A percentile compares a stretch with the other conserved stretches of the same genome.
phyloP scores from a whole-genome alignment of 2,329 filamentous ascomycete genomes.

The Rhinocladiella similis region DNA sequence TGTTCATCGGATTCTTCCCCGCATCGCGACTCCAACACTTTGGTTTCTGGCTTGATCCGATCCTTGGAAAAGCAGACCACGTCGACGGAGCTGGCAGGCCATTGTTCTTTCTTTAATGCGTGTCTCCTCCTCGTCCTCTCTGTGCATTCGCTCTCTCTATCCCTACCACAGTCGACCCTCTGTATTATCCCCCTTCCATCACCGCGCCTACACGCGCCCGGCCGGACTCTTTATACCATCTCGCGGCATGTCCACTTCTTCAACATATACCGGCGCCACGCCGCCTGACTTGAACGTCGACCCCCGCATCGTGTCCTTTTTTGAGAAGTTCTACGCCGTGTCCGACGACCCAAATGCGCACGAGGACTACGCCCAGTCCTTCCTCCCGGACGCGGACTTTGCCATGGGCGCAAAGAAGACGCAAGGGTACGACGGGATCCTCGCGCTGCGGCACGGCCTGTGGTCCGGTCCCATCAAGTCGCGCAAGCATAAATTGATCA shows the following conservation, averaged over 20 bases:
- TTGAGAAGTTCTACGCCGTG: conserved; percentile 31
- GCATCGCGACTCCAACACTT: background rate
- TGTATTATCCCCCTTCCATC: too few relatives aligned
- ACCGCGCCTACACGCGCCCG: too few relatives aligned
- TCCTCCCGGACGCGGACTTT: conserved; percentile 51
- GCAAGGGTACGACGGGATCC: conserved; percentile 50
- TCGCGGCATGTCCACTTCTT: too few relatives aligned
- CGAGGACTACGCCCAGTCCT: conserved; percentile 49
- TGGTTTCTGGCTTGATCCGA: background rate
- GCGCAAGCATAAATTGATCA: conserved; percentile 29
- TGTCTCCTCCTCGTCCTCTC: too few relatives aligned
- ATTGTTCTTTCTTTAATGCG: too few relatives aligned
- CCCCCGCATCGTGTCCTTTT: conserved; percentile 28
- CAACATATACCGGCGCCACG: conserved; percentile 21
- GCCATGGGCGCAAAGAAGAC: conserved; percentile 54
- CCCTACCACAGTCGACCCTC: too few relatives aligned
- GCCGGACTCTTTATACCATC: too few relatives aligned
- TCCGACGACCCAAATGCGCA: conserved; percentile 46
- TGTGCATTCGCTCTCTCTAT: too few relatives aligned
- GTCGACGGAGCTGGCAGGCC: too few relatives aligned
- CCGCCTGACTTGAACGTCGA: conserved; percentile 14
- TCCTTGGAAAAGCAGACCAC: too few relatives aligned
- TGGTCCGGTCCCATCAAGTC: conserved; percentile 52
- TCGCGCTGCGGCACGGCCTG: conserved; percentile 51
- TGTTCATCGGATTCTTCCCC: background rate